phyloP scores from a whole-genome alignment of 1,284 basidiomycete species.

The Naganishia sp. region DNA sequence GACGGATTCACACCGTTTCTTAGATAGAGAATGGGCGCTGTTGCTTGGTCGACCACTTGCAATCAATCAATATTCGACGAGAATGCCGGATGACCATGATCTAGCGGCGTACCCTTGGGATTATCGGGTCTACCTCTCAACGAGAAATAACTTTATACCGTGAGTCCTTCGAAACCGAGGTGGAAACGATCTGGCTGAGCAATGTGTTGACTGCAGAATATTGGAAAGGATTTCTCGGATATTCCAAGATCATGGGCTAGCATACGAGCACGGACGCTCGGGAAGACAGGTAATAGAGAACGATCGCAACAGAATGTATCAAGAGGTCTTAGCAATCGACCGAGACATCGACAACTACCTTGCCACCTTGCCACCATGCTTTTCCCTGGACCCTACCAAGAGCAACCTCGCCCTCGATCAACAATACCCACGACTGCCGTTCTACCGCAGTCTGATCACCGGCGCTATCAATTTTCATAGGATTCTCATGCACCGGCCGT shows the following conservation, averaged over 20 bases:
- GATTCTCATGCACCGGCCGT: slow-evolving; percentile 31
- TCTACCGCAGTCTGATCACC: slow-evolving; percentile 29
- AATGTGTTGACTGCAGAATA: slow-evolving; percentile 11
- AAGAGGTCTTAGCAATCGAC: slow-evolving; percentile 30
- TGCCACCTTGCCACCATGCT: slow-evolving; percentile 17
- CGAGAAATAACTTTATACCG: slow-evolving; percentile 30
- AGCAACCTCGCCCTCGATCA: slow-evolving; percentile 29
- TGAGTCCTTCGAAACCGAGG: slow-evolving; percentile 5
- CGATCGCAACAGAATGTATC: slow-evolving; percentile 28
- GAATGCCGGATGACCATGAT: slow-evolving; percentile 32
- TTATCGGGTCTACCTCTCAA: slow-evolving; percentile 27
- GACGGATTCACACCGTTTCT: too few relatives aligned
- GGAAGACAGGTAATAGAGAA: slow-evolving; percentile 18
- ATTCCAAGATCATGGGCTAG: slow-evolving; percentile 30
- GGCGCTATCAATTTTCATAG: slow-evolving; percentile 29
- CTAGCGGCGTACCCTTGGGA: slow-evolving; percentile 28
- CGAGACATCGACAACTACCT: slow-evolving; percentile 26
- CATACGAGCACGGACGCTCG: slow-evolving; percentile 25
- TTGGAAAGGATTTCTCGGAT: slow-evolving; percentile 29
- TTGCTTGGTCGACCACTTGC: slow-evolving; percentile 28
- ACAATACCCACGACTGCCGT: slow-evolving; percentile 26
- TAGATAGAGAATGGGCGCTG: slow-evolving; percentile 32
- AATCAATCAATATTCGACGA: slow-evolving; percentile 31
- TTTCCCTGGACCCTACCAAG: slow-evolving; percentile 30
- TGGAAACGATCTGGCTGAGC: neutral